Conservation (phyloP, 352 stramenopile genomes). For the Phytopythium cucurbitacearum region DNA sequence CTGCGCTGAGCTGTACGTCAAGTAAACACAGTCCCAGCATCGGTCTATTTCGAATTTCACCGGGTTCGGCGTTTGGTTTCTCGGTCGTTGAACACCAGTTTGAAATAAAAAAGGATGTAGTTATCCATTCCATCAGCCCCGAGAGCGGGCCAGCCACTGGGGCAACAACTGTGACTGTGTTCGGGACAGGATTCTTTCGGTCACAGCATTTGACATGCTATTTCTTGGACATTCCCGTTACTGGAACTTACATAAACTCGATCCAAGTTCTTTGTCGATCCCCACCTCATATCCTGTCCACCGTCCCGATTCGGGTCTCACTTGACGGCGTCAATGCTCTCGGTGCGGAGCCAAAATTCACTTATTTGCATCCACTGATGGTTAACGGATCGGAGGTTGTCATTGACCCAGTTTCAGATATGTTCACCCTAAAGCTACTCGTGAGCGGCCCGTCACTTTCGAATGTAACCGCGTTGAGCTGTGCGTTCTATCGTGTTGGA, state of each 20-base stretch:
- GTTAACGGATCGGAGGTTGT: too few relatives aligned
- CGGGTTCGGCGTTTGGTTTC: slow-evolving; percentile 15
- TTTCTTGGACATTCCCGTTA: slow-evolving; percentile 10
- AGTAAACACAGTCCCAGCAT: slow-evolving; percentile 7
- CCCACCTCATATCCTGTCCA: slow-evolving; percentile 17
- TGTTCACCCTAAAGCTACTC: too few relatives aligned
- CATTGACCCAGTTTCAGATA: too few relatives aligned
- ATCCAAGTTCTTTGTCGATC: slow-evolving; percentile 33
- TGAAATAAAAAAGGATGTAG: slow-evolving; percentile 18
- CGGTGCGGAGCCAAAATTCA: slow-evolving; percentile 15
- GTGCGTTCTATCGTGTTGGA: too few relatives aligned
- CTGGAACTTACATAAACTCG: slow-evolving; percentile 26
- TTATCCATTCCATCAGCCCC: slow-evolving; percentile 22
- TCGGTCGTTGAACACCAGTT: slow-evolving; percentile 12
- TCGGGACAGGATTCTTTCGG: slow-evolving; percentile 29
- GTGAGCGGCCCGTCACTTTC: too few relatives aligned
- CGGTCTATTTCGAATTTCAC: slow-evolving; percentile 21
- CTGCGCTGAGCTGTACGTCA: slow-evolving; percentile 18
- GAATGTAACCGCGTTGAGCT: too few relatives aligned
- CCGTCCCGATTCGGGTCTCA: slow-evolving; percentile 20
- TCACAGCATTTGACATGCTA: slow-evolving; percentile 20
- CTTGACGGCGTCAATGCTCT: slow-evolving; percentile 18
- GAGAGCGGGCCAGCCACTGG: slow-evolving; percentile 11
- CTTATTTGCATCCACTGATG: slow-evolving; percentile 7
- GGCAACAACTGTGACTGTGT: slow-evolving; percentile 19